Percentiles rank a stretch among this genome's conserved stretches.
Conservation (phyloP, 2,329 filamentous ascomycete genomes). For the Ploettnerulaceae sp. region DNA sequence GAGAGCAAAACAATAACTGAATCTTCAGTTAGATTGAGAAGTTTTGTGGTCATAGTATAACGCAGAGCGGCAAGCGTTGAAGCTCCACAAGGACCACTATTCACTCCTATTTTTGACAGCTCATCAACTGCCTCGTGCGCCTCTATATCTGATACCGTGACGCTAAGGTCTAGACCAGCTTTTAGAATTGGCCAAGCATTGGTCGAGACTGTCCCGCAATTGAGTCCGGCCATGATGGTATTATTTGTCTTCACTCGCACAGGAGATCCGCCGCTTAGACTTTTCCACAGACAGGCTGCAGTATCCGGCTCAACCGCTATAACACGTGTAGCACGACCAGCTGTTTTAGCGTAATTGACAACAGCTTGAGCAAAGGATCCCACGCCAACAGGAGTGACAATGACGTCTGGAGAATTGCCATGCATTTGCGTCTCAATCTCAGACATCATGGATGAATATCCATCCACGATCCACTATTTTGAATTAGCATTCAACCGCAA, state of each 20-base stretch:
- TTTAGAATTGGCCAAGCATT: constrained; percentile 43
- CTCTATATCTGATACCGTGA: constrained; percentile 41
- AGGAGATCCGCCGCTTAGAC: constrained; percentile 38
- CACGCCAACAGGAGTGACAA: constrained; percentile 59
- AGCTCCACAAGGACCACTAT: constrained; percentile 46
- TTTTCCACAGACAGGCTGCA: constrained; percentile 53
- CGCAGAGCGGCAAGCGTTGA: constrained; percentile 52
- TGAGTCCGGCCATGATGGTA: constrained; percentile 47
- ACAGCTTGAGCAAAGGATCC: constrained; percentile 70
- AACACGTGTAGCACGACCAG: constrained; percentile 41
- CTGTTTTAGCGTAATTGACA: constrained; percentile 55
- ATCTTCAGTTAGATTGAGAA: constrained; percentile 35
- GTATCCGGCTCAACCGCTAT: constrained; percentile 66
- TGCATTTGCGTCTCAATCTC: constrained; percentile 62
- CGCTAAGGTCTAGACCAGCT: constrained; percentile 39
- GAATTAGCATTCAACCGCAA: too few species aligned
- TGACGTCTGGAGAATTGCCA: constrained; percentile 40
- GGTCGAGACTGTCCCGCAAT: constrained; percentile 45
- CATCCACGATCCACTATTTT: constrained; percentile 69
- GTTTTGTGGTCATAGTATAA: constrained; percentile 39
- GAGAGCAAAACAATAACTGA: constrained; percentile 60
- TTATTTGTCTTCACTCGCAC: constrained; percentile 38
- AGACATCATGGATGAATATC: constrained; percentile 67
- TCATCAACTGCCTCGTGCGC: constrained; percentile 39
- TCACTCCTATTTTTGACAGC: constrained; percentile 36